Conservation (phyloP, 345 rosid species). For the Turritis glabra region DNA sequence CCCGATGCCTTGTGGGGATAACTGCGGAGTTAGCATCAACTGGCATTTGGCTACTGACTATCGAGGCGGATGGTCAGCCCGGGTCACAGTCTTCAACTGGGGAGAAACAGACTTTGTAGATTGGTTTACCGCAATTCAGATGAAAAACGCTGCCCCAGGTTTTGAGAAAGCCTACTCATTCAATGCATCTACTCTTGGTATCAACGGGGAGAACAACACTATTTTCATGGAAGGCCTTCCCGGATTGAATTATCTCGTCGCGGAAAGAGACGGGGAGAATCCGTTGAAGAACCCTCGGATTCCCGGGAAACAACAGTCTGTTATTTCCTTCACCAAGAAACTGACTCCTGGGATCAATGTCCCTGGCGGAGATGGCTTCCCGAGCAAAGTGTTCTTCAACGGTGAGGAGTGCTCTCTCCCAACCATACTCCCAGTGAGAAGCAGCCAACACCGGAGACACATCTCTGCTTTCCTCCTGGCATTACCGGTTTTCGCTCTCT, state of each 20-base stretch:
- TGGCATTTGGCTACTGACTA: conserved; percentile 91
- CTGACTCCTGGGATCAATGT: conserved; percentile 66
- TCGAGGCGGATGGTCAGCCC: conserved; percentile 79
- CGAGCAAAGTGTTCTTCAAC: conserved; percentile 86
- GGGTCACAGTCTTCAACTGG: conserved; percentile 94
- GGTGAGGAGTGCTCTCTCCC: conserved; percentile 96
- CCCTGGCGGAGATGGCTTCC: conserved; percentile 80
- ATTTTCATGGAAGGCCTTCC: conserved; percentile 72
- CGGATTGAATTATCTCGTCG: conserved; percentile 75
- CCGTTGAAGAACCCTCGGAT: conserved; percentile 67
- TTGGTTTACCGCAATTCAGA: conserved; percentile 76
- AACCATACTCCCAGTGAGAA: conserved; percentile 51
- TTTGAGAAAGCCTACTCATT: conserved; percentile 79
- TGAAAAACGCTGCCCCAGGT: conserved; percentile 72
- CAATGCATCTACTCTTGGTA: conserved; percentile 50
- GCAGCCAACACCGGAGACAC: conserved; percentile 26
- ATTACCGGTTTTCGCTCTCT: conserved; percentile 33
- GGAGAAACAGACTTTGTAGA: conserved; percentile 70
- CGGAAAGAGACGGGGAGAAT: conserved; percentile 59
- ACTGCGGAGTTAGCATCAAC: conserved; percentile 92
- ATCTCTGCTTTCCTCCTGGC: conserved; percentile 26
- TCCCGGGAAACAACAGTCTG: conserved; percentile 90
- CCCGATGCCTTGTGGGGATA: conserved; percentile 92
- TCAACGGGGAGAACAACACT: conserved; percentile 53
- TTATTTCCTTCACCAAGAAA: conserved; percentile 86